Evolutionary conservation across 2,329 filamentous ascomycete species (phyloP), one percentile per base, ranked within the genome.

Genomic region (Cercospora brassicicola): DNA sequence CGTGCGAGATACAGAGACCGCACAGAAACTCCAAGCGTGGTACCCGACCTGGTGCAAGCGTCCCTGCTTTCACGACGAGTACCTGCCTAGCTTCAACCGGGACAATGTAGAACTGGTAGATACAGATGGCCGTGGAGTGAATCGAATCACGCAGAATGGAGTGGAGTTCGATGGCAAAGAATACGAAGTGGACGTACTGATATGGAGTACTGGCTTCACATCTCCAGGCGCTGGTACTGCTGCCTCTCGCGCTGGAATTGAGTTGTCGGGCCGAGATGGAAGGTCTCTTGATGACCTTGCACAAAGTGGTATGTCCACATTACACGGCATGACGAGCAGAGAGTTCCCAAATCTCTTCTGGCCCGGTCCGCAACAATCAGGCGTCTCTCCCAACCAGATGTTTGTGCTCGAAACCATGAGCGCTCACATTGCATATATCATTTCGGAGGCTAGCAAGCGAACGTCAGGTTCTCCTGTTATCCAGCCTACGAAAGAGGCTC

Each of bases 1-100:
- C n/a, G 87, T 90, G n/a, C 76, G 83, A 42, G 83, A 89, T 71
- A 76, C 77, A 10, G 76, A 75, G 1, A 86, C 83, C 0, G 87
- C 88, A 0, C 81, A 82, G 30, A 81, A 77, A 2, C 81, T 90
- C 6, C 86, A 87, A 73, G 80, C 87, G 0, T 89, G 86, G 85
- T 90, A 90, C 73, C 83, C 85, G 0, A 77, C 78, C 0, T 89
- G 85, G 83, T 90, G 88, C 80, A 90, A 90, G 76, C 83, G 88
- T 0, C 87, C 88, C 0, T 84, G 81, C 30, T 71, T 71, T 51
- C 71, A 71, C 33, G 69, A 73, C 48, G 69, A 70, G 13, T 71
- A 73, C 59, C 82, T 90, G 0, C 73, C 81, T 2, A 72, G 84
- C 0, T 90, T 90, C 82, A 91, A 91, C 77, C 75, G 74, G 31